Base-by-base conservation (phyloP, 345 rosid species). In the Acer negundo region DNA sequence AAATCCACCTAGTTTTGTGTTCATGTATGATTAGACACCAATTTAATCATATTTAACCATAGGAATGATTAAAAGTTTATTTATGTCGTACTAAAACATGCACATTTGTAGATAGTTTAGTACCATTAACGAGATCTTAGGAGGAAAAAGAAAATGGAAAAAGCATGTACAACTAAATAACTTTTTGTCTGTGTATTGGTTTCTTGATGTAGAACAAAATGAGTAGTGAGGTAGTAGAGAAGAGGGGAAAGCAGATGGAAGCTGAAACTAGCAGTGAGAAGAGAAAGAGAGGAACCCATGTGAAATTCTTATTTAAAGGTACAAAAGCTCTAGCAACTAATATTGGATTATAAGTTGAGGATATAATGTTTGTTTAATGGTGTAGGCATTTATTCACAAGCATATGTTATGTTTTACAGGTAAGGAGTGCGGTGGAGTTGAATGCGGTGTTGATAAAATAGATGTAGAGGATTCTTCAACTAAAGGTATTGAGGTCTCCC, bases 241-340 rank as follows among this genome's bases (percentile, higher is more conserved):
- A 3, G 6, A 31, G 38, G 38, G 38, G 10, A 42, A 42, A 31
- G 69, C 69, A 51, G 46, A 77, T 67, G 40, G 22, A 58, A 53
- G 47, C 15, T 69, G 55, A 1, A 17, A 28, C 20, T 22, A 49
- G 31, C 55, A 70, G 51, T n/a, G 3, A 6, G 22, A 46, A 42
- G 46, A 67, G 72, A 72, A 72, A 65, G 72, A 66, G 67, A 72
- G 72, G 73, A 65, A 53, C 9, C 19, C 62, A n/a, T 3, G 40
- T 19, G 12, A 78, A 66, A 67, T 40, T 38, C 28, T 44, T 42
- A 42, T 9, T 42, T 9, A 42, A 9, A 42, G 46, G 72, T 38
- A 47, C 1, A 10, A 6, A 55, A 68, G 26, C 62, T 64, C 11
- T 7, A 12, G 40, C 15, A 11, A 13, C 16, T 8, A 10, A 46